These are phyloP conservation scores for Tubosaeta sp. DNA, from an alignment of 768 basidiomycete species.

Conservation along the genomic window DNA sequence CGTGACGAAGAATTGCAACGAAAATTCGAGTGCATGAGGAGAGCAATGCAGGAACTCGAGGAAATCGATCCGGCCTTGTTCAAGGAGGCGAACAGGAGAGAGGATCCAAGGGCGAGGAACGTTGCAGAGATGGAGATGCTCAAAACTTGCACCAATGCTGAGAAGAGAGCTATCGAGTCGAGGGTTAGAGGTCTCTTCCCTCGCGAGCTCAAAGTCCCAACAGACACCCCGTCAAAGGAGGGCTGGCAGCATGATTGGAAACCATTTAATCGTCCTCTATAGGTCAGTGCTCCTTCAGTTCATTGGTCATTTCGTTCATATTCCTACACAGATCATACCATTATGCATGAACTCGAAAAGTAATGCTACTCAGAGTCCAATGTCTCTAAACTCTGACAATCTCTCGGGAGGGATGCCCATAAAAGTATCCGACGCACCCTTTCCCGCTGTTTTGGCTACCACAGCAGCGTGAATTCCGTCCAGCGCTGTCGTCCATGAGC, in stretches of 20 bases:
- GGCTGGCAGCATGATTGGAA: conserved; percentile 84
- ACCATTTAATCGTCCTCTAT: conserved; percentile 52
- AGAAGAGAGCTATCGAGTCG: conserved; percentile 70
- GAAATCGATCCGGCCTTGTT: conserved; percentile 48
- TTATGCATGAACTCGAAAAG: conserved; percentile 1
- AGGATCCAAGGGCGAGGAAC: conserved; percentile 68
- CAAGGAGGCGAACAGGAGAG: conserved; percentile 66
- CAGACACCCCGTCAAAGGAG: conserved; percentile 74
- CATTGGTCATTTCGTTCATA: background rate
- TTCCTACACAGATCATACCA: background rate
- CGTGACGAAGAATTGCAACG: conserved; percentile 64
- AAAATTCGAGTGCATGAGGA: conserved; percentile 79
- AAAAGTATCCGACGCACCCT: conserved; percentile 31
- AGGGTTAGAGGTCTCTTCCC: conserved; percentile 81
- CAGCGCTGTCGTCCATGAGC: conserved; percentile 79
- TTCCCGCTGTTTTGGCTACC: conserved; percentile 60
- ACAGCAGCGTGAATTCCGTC: conserved; percentile 74
- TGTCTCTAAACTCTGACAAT: conserved; percentile 29
- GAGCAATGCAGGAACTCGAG: conserved; percentile 80
- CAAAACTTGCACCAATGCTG: conserved; percentile 59
- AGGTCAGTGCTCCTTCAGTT: conserved; percentile 9
- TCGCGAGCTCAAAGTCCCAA: conserved; percentile 78
- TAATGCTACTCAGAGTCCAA: conserved; percentile 18
- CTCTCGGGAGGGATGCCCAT: conserved; percentile 29
- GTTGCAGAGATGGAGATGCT: conserved; percentile 52